phyloP scores from a whole-genome alignment of 2,329 filamentous ascomycete genomes.

The Colletotrichum sojae region DNA sequence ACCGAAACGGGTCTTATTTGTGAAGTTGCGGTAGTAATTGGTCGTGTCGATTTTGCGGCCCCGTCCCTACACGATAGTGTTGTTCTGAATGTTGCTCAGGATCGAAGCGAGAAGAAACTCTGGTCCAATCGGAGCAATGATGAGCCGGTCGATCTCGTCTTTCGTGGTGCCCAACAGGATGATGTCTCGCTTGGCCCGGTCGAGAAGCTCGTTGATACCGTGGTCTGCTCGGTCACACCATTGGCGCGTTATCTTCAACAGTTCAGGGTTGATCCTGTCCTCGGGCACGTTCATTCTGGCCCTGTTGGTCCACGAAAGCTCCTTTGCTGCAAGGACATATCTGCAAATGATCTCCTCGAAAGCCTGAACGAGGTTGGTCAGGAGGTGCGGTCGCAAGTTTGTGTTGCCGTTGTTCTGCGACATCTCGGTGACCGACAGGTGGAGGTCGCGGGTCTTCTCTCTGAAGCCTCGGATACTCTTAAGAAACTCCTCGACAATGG shows the following conservation, averaged over 20 bases:
- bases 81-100: conserved; percentile 32
- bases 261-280: background rate
- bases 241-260: background rate
- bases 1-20: conserved; percentile 31
- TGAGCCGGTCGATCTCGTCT: background rate
- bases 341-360: background rate
- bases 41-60: conserved; percentile 20
- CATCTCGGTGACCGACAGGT: background rate
- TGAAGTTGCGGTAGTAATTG: conserved; percentile 28
- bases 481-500: background rate
- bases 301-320: background rate
- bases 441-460: background rate
- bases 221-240: background rate
- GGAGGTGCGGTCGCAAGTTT: background rate
- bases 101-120: conserved; percentile 35
- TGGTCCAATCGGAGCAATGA: conserved; percentile 7
- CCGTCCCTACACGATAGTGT: background rate
- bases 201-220: background rate
- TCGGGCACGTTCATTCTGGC: background rate
- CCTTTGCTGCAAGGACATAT: background rate
- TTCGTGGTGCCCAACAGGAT: background rate
- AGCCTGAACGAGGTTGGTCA: background rate
- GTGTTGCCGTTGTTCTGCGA: background rate
- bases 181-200: background rate
- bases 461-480: background rate